phyloP scores from a whole-genome alignment of 2,329 filamentous ascomycete species.

The Diaporthe citriasiana region DNA sequence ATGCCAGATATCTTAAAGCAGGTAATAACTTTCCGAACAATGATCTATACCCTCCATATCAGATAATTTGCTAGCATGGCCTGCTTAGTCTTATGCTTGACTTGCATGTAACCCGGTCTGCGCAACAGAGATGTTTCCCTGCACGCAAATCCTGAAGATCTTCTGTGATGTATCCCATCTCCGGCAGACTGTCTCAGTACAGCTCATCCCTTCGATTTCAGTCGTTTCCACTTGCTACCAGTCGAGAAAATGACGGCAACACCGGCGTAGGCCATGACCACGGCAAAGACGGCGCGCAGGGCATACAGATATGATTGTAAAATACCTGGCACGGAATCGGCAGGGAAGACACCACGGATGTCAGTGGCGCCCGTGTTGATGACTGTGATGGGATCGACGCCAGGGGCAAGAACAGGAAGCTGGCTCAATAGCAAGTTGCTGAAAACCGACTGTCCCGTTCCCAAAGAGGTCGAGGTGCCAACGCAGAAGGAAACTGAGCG shows the following conservation, averaged over 20 bases:
- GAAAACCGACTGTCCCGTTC: slow-evolving; percentile 16
- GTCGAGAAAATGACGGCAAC: slow-evolving; percentile 4
- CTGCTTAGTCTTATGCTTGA: not conserved
- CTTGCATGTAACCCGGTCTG: too few relatives aligned
- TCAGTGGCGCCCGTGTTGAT: slow-evolving; percentile 34
- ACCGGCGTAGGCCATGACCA: not conserved
- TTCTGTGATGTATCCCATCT: not conserved
- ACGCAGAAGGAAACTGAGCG: slow-evolving; percentile 15
- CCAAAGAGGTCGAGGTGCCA: slow-evolving; percentile 8
- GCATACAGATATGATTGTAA: slow-evolving; percentile 21
- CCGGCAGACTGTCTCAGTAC: not conserved
- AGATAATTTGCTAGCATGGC: not conserved
- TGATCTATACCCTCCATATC: not conserved
- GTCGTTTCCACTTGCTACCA: slow-evolving; percentile 4
- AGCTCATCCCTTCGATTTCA: not conserved
- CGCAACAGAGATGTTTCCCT: not conserved
- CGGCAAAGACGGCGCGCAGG: slow-evolving; percentile 4
- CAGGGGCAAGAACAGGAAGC: slow-evolving; percentile 1
- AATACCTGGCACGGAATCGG: slow-evolving; percentile 6
- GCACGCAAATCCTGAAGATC: not conserved
- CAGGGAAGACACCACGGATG: slow-evolving; percentile 1
- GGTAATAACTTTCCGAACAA: not conserved
- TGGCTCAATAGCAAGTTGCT: not conserved
- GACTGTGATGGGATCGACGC: slow-evolving; percentile 22
- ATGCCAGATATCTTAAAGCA: not conserved